phyloP scores from a whole-genome alignment of 2,329 filamentous ascomycete genomes.

The Ceratocystis eucalypticola region DNA sequence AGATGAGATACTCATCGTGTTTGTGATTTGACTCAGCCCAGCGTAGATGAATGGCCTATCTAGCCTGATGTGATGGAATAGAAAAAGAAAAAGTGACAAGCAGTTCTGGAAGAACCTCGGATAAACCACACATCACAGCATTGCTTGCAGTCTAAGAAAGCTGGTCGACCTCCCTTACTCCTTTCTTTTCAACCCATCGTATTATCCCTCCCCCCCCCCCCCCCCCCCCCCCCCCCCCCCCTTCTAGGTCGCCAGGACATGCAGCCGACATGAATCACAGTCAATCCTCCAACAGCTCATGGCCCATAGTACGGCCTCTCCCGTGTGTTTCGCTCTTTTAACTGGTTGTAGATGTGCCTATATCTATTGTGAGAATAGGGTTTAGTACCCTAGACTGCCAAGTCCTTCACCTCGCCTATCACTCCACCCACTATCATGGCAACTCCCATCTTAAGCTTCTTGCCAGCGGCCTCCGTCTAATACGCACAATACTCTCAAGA shows the following conservation, averaged over 20 bases:
- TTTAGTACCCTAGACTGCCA: not conserved
- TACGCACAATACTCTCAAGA: not conserved
- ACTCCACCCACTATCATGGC: not conserved
- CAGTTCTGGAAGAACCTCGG: not conserved
- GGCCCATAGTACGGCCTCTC: too few relatives aligned
- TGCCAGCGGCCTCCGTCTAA: not conserved
- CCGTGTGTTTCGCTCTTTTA: too few relatives aligned
- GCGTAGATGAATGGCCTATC: not conserved
- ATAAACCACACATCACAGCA: not conserved
- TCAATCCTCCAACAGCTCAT: too few relatives aligned
- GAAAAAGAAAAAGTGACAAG: not conserved
- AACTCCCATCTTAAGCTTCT: not conserved
- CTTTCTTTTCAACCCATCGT: too few relatives aligned
- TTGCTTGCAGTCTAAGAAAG: too few relatives aligned
- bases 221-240: too few relatives aligned
- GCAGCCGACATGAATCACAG: too few relatives aligned
- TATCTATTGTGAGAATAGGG: too few relatives aligned
- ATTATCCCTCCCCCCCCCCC: too few relatives aligned
- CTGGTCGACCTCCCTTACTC: too few relatives aligned
- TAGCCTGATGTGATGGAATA: not conserved
- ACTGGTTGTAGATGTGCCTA: too few relatives aligned
- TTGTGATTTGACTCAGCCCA: conserved; percentile 2
- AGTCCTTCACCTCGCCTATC: not conserved
- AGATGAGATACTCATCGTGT: not conserved
- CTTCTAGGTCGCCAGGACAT: too few relatives aligned